Base-by-base conservation (phyloP, 345 rosid genomes). In the Fremontodendron californicum region DNA sequence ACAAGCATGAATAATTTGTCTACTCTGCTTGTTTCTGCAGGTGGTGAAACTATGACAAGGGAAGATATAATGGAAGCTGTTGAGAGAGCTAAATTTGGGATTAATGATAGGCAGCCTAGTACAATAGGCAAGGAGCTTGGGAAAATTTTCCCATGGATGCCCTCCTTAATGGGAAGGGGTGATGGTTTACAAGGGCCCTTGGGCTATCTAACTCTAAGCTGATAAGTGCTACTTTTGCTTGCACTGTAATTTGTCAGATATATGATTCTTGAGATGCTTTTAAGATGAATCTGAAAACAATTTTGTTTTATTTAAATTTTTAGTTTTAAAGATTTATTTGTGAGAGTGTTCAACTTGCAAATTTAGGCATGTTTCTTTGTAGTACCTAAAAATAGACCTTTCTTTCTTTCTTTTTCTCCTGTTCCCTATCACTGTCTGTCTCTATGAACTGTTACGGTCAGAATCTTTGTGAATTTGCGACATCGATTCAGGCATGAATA, bases 31-130 rank as follows among this genome's bases (percentile, higher is more conserved):
- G 35, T 6, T 49, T 79, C 49, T 81, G 71, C 85, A 95, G 97
- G 93, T 3, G 86, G 87, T 60, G 99, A 91, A 83, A 78, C 63
- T 0, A 93, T 95, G 74, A 84, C 86, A 10, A 89, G 99, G 83
- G 99, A 95, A 87, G 97, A 95, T 79, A 85, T 95, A 82, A 95
- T 95, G 98, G 98, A 90, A 89, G 97, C 97, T 0, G 85, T 93
- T 71, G 99, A 95, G 84, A 90, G 99, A 84, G 98, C 96, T 12
- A 95, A 95, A 82, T 95, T 85, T 55, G 99, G 98, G 52, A 95
- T 95, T 78, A 88, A 87, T 62, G 89, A 86, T 64, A 86, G 82
- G 82, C 93, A 88, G 84, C 78, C 89, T 37, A 87, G 79, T 68
- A 78, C 80, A 46, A 84, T 92, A 76, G 85, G 93, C 81, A 92